phyloP scores from a whole-genome alignment of 139 green algal species.

The Penium margaritaceum region DNA sequence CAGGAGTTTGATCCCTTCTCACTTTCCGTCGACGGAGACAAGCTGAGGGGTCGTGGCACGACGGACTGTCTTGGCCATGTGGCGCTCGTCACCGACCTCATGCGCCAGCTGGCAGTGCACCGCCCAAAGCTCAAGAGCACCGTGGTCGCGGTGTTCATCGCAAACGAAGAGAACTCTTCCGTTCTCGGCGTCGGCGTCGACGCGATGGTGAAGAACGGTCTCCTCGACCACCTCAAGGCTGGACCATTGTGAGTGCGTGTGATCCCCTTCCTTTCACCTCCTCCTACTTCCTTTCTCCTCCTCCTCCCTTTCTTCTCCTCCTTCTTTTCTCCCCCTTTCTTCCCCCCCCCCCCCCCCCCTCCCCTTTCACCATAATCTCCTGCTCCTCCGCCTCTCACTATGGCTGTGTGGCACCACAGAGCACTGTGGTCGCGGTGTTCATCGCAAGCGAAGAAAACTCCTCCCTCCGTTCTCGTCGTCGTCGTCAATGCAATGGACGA shows the following conservation, averaged over 20 bases:
- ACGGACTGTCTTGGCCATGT: slow-evolving; percentile 75
- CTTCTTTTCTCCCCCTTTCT: neutral
- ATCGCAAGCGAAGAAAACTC: slow-evolving; percentile 72
- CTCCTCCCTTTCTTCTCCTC: neutral
- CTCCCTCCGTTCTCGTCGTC: slow-evolving; percentile 58
- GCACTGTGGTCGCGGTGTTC: slow-evolving; percentile 59
- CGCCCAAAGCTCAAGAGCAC: slow-evolving; percentile 54
- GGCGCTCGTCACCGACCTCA: slow-evolving; percentile 65
- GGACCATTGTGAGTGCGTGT: slow-evolving; percentile 47
- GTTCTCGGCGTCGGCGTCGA: slow-evolving; percentile 63
- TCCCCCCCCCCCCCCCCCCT: too few species aligned
- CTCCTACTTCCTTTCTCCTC: neutral
- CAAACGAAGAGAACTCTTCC: slow-evolving; percentile 67
- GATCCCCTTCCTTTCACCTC: neutral
- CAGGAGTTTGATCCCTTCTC: slow-evolving; percentile 64
- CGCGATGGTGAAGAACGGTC: slow-evolving; percentile 55
- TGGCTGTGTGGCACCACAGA: too few species aligned
- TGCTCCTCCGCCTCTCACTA: neutral
- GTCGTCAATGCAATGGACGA: too few species aligned
- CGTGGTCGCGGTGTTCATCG: slow-evolving; percentile 67
- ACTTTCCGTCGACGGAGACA: slow-evolving; percentile 58
- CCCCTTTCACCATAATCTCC: neutral
- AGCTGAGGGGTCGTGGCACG: slow-evolving; percentile 62
- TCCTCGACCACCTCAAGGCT: slow-evolving; percentile 53
- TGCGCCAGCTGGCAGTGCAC: slow-evolving; percentile 48